These are phyloP conservation scores for Nectriaceae sp. DNA, from an alignment of 2,329 filamentous ascomycete genomes.

Conservation along the genomic window DNA sequence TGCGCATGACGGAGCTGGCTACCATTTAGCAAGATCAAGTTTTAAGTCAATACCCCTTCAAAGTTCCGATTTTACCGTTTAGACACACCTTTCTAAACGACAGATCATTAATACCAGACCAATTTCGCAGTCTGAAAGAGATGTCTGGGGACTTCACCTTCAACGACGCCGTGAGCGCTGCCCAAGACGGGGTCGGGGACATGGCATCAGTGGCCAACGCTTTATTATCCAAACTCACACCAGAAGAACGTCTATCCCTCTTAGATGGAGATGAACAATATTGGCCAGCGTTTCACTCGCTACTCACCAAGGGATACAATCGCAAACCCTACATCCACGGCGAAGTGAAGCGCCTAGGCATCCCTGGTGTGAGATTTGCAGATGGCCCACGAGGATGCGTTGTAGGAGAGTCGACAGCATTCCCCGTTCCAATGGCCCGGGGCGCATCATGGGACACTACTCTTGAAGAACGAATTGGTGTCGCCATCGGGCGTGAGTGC, in stretches of 20 bases:
- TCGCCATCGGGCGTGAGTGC: slow-evolving; percentile 22
- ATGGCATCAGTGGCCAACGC: neutral
- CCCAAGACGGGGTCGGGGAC: neutral
- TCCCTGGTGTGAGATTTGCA: slow-evolving; percentile 16
- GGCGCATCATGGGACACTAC: slow-evolving; percentile 22
- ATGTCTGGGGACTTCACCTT: neutral
- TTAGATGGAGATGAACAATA: slow-evolving; percentile 14
- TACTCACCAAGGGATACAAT: slow-evolving; percentile 7
- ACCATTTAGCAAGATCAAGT: too few species aligned
- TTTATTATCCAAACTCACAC: neutral
- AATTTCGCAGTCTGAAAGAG: too few species aligned
- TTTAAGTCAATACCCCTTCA: too few species aligned
- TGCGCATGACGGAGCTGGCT: too few species aligned
- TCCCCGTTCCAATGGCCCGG: slow-evolving; percentile 22
- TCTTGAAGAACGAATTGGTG: slow-evolving; percentile 18
- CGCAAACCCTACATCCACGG: slow-evolving; percentile 14
- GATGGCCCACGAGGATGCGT: slow-evolving; percentile 20
- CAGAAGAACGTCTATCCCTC: slow-evolving; percentile 3
- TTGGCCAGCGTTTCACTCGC: slow-evolving; percentile 2
- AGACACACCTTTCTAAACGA: too few species aligned
- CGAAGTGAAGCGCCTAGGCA: slow-evolving; percentile 12
- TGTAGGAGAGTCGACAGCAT: slow-evolving; percentile 16
- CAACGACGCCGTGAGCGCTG: slow-evolving; percentile 34
- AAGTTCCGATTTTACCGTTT: too few species aligned
- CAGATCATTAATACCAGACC: too few species aligned